Conservation (phyloP, 495 filamentous ascomycete genomes). For the Daldinia bambusicola region DNA sequence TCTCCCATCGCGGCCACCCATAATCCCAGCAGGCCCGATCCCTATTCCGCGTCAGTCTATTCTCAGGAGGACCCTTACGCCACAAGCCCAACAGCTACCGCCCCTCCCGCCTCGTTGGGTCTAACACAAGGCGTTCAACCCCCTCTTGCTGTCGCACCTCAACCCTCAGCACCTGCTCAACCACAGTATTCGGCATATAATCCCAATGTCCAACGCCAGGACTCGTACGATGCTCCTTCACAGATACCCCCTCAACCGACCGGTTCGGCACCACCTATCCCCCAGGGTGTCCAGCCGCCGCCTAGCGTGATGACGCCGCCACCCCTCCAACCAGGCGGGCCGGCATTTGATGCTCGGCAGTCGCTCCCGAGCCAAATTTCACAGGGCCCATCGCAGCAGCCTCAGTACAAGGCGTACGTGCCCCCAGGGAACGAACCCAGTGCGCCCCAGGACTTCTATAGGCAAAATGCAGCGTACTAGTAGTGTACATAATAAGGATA, state of each 20-base stretch:
- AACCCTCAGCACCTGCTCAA: slow-evolving; percentile 46
- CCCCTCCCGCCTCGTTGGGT: slow-evolving; percentile 42
- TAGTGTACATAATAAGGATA: neutral
- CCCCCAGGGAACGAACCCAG: slow-evolving; percentile 49
- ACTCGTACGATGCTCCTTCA: slow-evolving; percentile 48
- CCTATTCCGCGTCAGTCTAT: slow-evolving; percentile 70
- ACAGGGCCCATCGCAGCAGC: slow-evolving; percentile 28
- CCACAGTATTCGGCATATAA: slow-evolving; percentile 57
- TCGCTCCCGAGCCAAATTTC: slow-evolving; percentile 53
- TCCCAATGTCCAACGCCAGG: slow-evolving; percentile 52
- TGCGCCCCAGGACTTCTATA: slow-evolving; percentile 55
- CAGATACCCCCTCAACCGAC: slow-evolving; percentile 54
- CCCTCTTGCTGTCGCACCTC: slow-evolving; percentile 44
- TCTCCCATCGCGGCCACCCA: slow-evolving; percentile 74
- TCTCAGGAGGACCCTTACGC: slow-evolving; percentile 66
- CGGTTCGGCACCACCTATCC: slow-evolving; percentile 54
- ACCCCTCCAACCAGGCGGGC: slow-evolving; percentile 52
- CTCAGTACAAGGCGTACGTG: slow-evolving; percentile 57
- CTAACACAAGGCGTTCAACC: slow-evolving; percentile 44
- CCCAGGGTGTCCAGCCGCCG: slow-evolving; percentile 55
- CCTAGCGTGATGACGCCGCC: slow-evolving; percentile 56
- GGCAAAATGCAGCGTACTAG: slow-evolving; percentile 46
- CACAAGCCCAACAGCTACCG: slow-evolving; percentile 46
- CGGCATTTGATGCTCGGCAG: slow-evolving; percentile 55
- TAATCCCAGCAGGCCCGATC: slow-evolving; percentile 54